Conservation (phyloP, 2,329 filamentous ascomycete species). For the Colletotrichum sp. region DNA sequence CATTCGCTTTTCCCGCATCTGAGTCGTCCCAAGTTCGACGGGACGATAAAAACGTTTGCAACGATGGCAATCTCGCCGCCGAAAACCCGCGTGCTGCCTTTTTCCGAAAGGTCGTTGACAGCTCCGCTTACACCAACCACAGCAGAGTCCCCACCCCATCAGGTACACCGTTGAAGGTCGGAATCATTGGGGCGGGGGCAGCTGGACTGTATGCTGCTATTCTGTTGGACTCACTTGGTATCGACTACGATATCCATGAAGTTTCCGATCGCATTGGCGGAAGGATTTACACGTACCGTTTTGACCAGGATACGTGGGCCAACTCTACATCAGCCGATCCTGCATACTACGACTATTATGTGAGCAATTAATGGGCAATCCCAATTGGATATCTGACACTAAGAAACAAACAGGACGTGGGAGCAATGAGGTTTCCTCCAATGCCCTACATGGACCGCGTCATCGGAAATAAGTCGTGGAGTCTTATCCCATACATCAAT, state of each 20-base stretch:
- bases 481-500: constrained; percentile 26
- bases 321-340: constrained; percentile 21
- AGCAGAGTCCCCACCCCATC: constrained; percentile 9
- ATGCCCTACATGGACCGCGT: constrained; percentile 32
- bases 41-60: constrained; percentile 11
- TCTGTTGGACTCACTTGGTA: constrained; percentile 33
- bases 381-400: not conserved
- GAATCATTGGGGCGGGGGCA: constrained; percentile 41
- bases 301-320: constrained; percentile 27
- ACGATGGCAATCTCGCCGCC: constrained; percentile 19
- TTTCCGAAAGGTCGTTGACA: constrained; percentile 19
- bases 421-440: constrained; percentile 45
- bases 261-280: constrained; percentile 37
- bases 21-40: not conserved
- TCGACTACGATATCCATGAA: constrained; percentile 43
- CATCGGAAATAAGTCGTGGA: constrained; percentile 24
- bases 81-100: constrained; percentile 23
- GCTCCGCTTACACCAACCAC: constrained; percentile 19
- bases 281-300: constrained; percentile 38
- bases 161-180: constrained; percentile 27
- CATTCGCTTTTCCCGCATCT: constrained; percentile 14
- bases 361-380: not conserved
- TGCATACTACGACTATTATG: constrained; percentile 36
- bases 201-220: constrained; percentile 38
- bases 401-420: constrained; percentile 34